Base-by-base conservation (phyloP, 164 flowering plant species). In the Platanus orientalis region DNA sequence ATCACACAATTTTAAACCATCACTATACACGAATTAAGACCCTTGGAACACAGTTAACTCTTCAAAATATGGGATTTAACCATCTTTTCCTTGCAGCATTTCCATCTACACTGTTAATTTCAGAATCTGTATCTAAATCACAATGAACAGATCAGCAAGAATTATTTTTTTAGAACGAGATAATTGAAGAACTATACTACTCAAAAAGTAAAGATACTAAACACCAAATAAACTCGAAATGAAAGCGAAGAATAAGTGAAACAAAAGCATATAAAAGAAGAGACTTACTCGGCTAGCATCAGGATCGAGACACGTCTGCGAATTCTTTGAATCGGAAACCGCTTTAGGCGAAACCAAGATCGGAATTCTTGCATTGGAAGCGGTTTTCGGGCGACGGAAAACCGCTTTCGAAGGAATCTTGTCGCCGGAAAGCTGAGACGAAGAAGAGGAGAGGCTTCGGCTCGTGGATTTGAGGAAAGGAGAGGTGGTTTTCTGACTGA, bases 251-350 rank as follows among this genome's bases (percentile, higher is more conserved):
- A 25, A 54, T 53, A 7, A 47, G 16, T 32, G 11, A 32, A 47
- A 7, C 19, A 24, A 39, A 28, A 51, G 26, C 55, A 52, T 4
- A 13, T 2, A 45, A 6, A 6, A 24, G 47, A n/a, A 51, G 34
- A 48, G 23, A 55, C 78, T 65, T 53, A 92, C 97, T 28, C 84
- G 59, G 81, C 92, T 89, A 1, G 97, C 96, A 57, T 92, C 97
- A 23, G 96, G 97, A 49, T 92, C 92, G 30, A 92, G 94, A 63
- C 97, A 92, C 0, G 96, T 89, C 77, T 87, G 94, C 13, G 94
- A 76, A 63, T 76, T 81, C 55, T 59, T 72, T 30, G 96, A 84
- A 73, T 92, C 96, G 0, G 96, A 89, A 59, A 92, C 97, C 0
- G 96, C 96, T 58, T 76, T 81, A 6, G 97, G 97, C 27, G 88